These are phyloP conservation scores for Eragrostis tef DNA, from an alignment of 202 grass and related monocot species.

Conservation along the genomic window DNA sequence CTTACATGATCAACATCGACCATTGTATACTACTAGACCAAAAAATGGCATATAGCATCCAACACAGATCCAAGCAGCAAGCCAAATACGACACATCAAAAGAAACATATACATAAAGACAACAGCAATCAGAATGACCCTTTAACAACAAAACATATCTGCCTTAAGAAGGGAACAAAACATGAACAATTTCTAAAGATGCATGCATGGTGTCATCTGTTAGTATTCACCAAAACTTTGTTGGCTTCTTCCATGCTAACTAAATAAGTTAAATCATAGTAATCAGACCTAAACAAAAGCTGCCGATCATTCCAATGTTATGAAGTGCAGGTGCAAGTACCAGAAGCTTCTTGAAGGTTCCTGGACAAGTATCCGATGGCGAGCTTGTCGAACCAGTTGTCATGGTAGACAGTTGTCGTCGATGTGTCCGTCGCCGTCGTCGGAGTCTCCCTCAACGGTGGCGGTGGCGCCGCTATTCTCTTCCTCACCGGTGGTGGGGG, in stretches of 20 bases:
- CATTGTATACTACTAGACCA: not conserved
- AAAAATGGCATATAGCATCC: not conserved
- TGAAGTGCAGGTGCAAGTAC: constrained; percentile 34
- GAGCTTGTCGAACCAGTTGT: constrained; percentile 83
- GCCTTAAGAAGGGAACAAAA: too few relatives aligned
- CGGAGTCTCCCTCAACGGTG: not conserved
- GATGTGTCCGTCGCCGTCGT: not conserved
- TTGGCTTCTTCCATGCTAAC: not conserved
- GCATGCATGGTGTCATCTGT: too few relatives aligned
- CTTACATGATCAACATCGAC: not conserved
- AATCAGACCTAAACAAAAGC: too few relatives aligned
- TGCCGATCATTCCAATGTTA: constrained; percentile 17
- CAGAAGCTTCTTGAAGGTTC: constrained; percentile 70
- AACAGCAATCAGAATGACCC: too few relatives aligned
- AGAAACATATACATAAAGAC: not conserved
- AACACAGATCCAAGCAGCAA: not conserved
- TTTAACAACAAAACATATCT: not conserved
- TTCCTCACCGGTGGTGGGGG: not conserved
- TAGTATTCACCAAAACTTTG: not conserved
- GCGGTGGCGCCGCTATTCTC: not conserved
- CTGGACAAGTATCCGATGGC: constrained; percentile 77
- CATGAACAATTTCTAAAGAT: too few relatives aligned
- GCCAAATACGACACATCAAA: not conserved
- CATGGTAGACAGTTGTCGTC: constrained; percentile 47
- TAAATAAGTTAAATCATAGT: not conserved